These are phyloP conservation scores for Fraxinus ornus DNA, from an alignment of 305 asterid genomes.

Conservation along the genomic window DNA sequence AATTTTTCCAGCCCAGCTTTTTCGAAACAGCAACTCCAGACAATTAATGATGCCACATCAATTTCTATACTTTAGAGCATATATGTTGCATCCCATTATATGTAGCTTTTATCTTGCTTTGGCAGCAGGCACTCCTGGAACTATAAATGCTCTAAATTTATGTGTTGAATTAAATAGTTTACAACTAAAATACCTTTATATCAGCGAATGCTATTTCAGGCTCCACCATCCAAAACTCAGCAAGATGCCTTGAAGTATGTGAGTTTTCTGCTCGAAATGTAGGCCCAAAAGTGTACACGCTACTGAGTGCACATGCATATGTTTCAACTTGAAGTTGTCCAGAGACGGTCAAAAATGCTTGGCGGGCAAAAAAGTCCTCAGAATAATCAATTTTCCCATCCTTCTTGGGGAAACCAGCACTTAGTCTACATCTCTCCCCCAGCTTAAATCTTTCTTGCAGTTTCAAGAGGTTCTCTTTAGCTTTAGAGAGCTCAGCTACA, in stretches of 20 bases:
- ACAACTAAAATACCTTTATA: constrained; percentile 32
- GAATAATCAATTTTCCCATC: constrained; percentile 62
- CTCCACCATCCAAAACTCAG: constrained; percentile 64
- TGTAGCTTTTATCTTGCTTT: not conserved
- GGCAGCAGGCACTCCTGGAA: not conserved
- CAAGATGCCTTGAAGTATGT: constrained; percentile 86
- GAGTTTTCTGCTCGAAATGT: constrained; percentile 93
- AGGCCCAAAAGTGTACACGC: constrained; percentile 94
- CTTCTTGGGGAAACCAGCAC: constrained; percentile 58
- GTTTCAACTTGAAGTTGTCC: constrained; percentile 91
- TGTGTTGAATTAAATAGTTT: not conserved
- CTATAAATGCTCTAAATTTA: not conserved
- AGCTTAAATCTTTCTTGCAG: constrained; percentile 38
- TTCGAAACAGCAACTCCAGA: not conserved
- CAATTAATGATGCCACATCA: not conserved
- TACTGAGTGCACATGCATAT: constrained; percentile 57
- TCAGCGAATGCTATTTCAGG: constrained; percentile 58
- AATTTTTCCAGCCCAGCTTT: not conserved
- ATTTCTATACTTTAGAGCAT: not conserved
- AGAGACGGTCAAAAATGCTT: constrained; percentile 67
- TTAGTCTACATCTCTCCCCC: constrained; percentile 39
- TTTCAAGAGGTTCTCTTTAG: constrained; percentile 62
- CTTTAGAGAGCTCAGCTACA: constrained; percentile 67
- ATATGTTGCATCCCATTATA: not conserved
- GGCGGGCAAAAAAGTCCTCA: constrained; percentile 53